Conservation (phyloP, 257 asterid species). For the Solanum raphanifolium region DNA sequence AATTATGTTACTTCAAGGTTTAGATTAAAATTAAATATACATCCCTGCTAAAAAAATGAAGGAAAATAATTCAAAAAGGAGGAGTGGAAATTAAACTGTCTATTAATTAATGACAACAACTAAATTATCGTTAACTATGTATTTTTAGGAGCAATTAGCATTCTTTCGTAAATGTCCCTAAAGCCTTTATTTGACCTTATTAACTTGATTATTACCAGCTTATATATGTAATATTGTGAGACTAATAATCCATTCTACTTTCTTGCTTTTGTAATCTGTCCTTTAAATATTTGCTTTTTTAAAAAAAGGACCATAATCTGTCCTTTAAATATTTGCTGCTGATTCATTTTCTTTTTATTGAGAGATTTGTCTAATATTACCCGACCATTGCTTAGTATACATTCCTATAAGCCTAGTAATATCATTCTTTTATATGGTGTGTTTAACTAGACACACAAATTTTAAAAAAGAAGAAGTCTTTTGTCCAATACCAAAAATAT, state of each 20-base stretch:
- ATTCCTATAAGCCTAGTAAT: neutral
- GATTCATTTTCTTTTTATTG: neutral
- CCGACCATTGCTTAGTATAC: neutral
- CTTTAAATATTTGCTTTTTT: neutral
- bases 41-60: neutral
- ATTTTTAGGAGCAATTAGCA: too few relatives aligned
- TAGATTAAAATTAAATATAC: neutral
- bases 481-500: neutral
- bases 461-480: neutral
- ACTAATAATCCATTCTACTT: neutral
- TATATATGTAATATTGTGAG: neutral
- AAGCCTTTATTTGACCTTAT: neutral
- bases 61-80: neutral
- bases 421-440: neutral
- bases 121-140: too few relatives aligned
- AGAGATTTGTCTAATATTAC: neutral
- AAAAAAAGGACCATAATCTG: neutral
- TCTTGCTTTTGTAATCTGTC: neutral
- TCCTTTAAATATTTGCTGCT: neutral
- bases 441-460: neutral
- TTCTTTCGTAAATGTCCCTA: too few relatives aligned
- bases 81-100: neutral
- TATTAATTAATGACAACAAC: neutral
- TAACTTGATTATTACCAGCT: neutral
- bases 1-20: neutral